Percentiles rank a stretch among this genome's conserved stretches.
Conservation (phyloP, 164 flowering plant species). For the Vitis riparia region DNA sequence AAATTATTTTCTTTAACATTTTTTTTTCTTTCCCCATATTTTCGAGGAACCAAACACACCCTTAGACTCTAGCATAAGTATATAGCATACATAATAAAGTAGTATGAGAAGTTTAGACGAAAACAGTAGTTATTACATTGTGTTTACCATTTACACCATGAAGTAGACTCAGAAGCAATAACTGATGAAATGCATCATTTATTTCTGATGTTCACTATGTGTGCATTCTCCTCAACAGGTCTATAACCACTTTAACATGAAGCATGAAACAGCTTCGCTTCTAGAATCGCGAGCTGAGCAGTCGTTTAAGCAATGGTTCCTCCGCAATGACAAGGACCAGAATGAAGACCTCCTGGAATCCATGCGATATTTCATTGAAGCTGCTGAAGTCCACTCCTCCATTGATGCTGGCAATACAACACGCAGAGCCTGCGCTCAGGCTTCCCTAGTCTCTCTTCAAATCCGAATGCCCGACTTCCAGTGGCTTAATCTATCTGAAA, state of each 20-base stretch:
- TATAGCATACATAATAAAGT: neutral
- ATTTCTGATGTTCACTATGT: conserved; percentile 3
- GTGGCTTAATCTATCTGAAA: conserved; percentile 84
- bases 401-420: conserved; percentile 97
- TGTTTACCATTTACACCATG: too few species aligned
- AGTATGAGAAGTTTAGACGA: neutral
- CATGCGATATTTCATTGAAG: conserved; percentile 87
- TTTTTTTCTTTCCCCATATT: too few species aligned
- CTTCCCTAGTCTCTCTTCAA: conserved; percentile 91
- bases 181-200: neutral
- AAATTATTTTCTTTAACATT: too few species aligned
- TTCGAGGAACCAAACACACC: too few species aligned
- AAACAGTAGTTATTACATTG: neutral
- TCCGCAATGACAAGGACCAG: conserved; percentile 70
- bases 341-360: conserved; percentile 92
- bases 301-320: conserved; percentile 65
- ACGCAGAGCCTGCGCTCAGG: conserved; percentile 80
- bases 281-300: conserved; percentile 79
- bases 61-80: neutral
- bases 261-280: conserved; percentile 90
- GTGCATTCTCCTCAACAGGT: conserved; percentile 53
- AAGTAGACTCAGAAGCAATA: too few species aligned
- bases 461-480: conserved; percentile 92
- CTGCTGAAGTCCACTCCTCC: conserved; percentile 85
- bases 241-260: conserved; percentile 95